Conservation (phyloP, 1,284 basidiomycete species). For the Moesziomyces sp. region DNA sequence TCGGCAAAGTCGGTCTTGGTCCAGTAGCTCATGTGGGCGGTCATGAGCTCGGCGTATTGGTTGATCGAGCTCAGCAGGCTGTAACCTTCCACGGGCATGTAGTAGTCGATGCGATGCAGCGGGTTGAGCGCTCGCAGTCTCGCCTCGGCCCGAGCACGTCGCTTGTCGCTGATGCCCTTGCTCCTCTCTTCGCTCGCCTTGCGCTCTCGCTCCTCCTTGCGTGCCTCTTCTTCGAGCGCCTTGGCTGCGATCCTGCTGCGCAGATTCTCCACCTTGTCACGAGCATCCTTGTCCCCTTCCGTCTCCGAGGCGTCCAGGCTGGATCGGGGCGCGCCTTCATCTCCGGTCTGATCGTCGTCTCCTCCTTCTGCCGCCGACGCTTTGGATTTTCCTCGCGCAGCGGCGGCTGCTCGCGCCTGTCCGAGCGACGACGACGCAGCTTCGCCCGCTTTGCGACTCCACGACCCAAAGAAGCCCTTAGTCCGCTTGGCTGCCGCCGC, state of each 20-base stretch:
- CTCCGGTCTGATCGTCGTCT: conserved; percentile 21
- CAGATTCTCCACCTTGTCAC: conserved; percentile 11
- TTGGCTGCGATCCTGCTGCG: conserved; percentile 18
- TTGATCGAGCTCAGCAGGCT: conserved; percentile 47
- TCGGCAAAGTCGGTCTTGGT: conserved; percentile 54
- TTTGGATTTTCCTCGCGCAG: conserved; percentile 12
- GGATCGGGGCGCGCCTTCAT: conserved; percentile 14
- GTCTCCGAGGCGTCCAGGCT: conserved; percentile 28
- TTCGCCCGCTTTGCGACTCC: conserved; percentile 34
- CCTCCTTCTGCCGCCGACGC: conserved; percentile 5
- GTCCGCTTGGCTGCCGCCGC: conserved; percentile 26
- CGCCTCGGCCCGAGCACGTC: conserved; percentile 31
- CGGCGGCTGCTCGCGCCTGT: conserved; percentile 5
- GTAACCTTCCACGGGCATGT: conserved; percentile 53
- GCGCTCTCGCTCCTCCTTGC: conserved; percentile 28
- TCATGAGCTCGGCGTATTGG: conserved; percentile 59
- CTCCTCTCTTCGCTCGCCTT: conserved; percentile 29
- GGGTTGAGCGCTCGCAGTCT: conserved; percentile 46
- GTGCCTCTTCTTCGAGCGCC: conserved; percentile 27
- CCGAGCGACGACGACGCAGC: conserved; percentile 7
- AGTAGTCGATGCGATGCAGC: conserved; percentile 46
- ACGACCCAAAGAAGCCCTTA: conserved; percentile 38
- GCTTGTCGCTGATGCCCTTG: conserved; percentile 34
- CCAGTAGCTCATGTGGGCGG: conserved; percentile 64
- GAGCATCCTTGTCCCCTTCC: conserved; percentile 31